Percentiles rank a stretch among this genome's conserved stretches.
Evolutionary conservation across 352 stramenopile genomes (phyloP).

Genomic region (Blastocystis sp.): DNA sequence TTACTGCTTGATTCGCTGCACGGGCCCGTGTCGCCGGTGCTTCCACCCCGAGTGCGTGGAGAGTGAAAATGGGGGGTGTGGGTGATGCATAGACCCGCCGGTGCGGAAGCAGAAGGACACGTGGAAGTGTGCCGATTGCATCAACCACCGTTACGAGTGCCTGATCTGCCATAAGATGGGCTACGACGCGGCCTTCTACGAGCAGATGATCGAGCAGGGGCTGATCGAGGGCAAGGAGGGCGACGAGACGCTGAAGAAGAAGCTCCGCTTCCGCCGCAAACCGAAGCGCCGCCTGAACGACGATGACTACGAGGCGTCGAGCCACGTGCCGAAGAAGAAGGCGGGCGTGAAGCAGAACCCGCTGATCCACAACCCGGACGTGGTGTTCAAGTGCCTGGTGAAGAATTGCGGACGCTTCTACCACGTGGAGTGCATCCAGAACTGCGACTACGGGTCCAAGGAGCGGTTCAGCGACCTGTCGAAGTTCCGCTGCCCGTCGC

Average conservation of each 20-base stretch:
- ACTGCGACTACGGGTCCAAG: constrained; percentile 44
- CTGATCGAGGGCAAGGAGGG: constrained; percentile 15
- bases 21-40: constrained; percentile 54
- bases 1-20: constrained; percentile 64
- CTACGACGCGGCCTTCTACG: constrained; percentile 61
- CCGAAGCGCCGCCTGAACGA: constrained; percentile 1
- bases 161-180: constrained; percentile 64
- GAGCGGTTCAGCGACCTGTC: constrained; percentile 64
- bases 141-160: constrained; percentile 53
- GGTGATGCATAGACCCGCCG: constrained; percentile 25
- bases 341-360: constrained; percentile 59
- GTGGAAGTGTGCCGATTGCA: constrained; percentile 58
- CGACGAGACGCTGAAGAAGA: constrained; percentile 9
- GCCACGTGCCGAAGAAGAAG: neutral
- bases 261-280: constrained; percentile 1
- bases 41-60: constrained; percentile 65
- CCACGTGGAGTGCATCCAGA: constrained; percentile 64
- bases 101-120: constrained; percentile 39
- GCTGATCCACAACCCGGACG: constrained; percentile 45
- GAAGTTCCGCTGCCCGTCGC: constrained; percentile 61
- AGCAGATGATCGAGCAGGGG: constrained; percentile 56
- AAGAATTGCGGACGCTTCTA: constrained; percentile 65
- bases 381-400: constrained; percentile 66
- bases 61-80: neutral
- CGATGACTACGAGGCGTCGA: constrained; percentile 56